phyloP scores from a whole-genome alignment of 495 filamentous ascomycete species.

The Penicillium atrosanguineum region DNA sequence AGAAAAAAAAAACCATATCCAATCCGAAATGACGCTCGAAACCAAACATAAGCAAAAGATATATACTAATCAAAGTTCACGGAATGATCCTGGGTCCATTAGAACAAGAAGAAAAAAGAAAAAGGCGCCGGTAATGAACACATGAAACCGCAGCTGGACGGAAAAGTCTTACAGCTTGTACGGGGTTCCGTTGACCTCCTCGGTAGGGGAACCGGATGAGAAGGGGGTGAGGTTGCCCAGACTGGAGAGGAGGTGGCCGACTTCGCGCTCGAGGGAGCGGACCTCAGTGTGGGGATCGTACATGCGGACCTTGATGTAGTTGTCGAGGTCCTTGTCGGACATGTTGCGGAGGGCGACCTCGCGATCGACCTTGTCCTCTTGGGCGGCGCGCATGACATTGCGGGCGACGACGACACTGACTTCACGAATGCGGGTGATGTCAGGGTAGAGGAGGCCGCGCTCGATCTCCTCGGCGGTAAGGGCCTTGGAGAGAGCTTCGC shows the following conservation, averaged over 20 bases:
- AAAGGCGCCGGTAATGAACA: slow-evolving; percentile 1
- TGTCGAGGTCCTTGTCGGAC: slow-evolving; percentile 71
- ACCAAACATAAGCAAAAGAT: slow-evolving; percentile 16
- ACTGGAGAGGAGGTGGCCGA: slow-evolving; percentile 45
- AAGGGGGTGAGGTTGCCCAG: slow-evolving; percentile 33
- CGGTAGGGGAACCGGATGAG: slow-evolving; percentile 29
- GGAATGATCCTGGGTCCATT: slow-evolving; percentile 16
- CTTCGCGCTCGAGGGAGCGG: slow-evolving; percentile 53
- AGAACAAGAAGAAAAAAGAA: slow-evolving; percentile 4
- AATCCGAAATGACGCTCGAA: slow-evolving; percentile 23
- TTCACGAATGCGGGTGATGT: slow-evolving; percentile 84
- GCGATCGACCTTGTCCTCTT: slow-evolving; percentile 78
- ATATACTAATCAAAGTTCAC: slow-evolving; percentile 12
- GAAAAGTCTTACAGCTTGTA: slow-evolving; percentile 41
- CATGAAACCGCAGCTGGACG: not conserved
- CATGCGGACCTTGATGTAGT: slow-evolving; percentile 76
- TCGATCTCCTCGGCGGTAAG: slow-evolving; percentile 78
- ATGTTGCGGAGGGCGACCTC: slow-evolving; percentile 67
- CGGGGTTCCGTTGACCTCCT: slow-evolving; percentile 38
- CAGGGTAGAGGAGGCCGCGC: slow-evolving; percentile 87
- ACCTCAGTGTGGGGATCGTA: slow-evolving; percentile 74
- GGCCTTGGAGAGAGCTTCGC: slow-evolving; percentile 72
- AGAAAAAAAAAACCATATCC: slow-evolving; percentile 12
- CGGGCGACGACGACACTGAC: slow-evolving; percentile 85
- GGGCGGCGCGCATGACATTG: slow-evolving; percentile 89